phyloP scores from a whole-genome alignment of 2,329 filamentous ascomycete species.

The Pestalotiopsis sp. region DNA sequence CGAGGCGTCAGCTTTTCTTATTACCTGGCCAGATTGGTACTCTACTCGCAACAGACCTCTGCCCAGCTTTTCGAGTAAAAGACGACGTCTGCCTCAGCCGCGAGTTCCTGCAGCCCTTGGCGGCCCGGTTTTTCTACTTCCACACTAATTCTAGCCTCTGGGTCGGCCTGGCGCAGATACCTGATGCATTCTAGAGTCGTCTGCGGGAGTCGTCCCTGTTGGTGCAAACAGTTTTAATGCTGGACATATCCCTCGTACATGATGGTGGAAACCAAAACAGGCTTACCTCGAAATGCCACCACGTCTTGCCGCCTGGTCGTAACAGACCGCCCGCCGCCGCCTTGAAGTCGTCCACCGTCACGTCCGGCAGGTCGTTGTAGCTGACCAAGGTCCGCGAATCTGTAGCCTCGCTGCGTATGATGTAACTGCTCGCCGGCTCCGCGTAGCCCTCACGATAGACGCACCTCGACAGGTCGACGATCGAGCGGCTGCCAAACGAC shows the following conservation, averaged over 20 bases:
- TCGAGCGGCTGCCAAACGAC: constrained; percentile 49
- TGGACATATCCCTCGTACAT: no score
- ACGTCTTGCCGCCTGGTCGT: constrained; percentile 38
- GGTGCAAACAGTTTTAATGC: constrained; percentile 20
- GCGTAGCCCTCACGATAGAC: constrained; percentile 58
- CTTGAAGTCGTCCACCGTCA: constrained; percentile 65
- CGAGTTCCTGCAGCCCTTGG: constrained; percentile 59
- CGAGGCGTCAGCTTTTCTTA: constrained; percentile 17
- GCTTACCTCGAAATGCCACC: constrained; percentile 60
- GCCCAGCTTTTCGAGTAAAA: constrained; percentile 76
- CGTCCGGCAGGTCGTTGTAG: constrained; percentile 68
- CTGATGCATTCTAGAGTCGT: constrained; percentile 62
- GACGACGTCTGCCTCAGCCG: constrained; percentile 67
- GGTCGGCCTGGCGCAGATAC: constrained; percentile 50
- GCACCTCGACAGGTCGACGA: constrained; percentile 56
- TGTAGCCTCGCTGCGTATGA: constrained; percentile 62
- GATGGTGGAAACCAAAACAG: no score
- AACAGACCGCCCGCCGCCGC: constrained; percentile 40
- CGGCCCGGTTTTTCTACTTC: constrained; percentile 73
- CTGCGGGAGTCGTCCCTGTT: constrained; percentile 65
- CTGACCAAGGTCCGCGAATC: constrained; percentile 72
- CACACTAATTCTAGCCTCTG: constrained; percentile 60
- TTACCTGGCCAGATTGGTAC: neutral
- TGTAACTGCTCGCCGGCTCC: constrained; percentile 69
- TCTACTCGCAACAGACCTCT: constrained; percentile 49